Conservation (phyloP, 768 basidiomycete species). For the Russula sp. region DNA sequence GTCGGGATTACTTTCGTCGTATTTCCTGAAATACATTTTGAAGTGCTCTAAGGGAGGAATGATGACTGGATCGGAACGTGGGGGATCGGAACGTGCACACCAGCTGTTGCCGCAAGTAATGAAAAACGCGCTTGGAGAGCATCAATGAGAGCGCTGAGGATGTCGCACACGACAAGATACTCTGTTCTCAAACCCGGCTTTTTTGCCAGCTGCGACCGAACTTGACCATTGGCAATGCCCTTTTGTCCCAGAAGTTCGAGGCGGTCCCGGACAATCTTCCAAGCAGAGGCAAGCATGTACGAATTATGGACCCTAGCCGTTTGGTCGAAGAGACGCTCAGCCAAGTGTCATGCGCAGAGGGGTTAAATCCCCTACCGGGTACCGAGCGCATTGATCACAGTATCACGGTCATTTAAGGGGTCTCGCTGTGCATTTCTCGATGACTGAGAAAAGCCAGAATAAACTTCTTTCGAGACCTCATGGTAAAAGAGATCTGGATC, state of each 20-base stretch:
- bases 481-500: constrained; percentile 57
- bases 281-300: constrained; percentile 76
- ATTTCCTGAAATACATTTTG: constrained; percentile 56
- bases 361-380: constrained; percentile 19
- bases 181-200: constrained; percentile 44
- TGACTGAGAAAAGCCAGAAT: constrained; percentile 38
- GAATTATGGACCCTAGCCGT: constrained; percentile 64
- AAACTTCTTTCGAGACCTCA: constrained; percentile 49
- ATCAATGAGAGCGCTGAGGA: constrained; percentile 51
- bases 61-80: constrained; percentile 6
- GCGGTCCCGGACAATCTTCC: constrained; percentile 61
- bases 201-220: constrained; percentile 46
- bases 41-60: constrained; percentile 52
- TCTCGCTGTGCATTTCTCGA: constrained; percentile 4
- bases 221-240: constrained; percentile 46
- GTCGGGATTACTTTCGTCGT: constrained; percentile 32
- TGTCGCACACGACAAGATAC: constrained; percentile 59
- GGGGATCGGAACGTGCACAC: constrained; percentile 36
- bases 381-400: constrained; percentile 19
- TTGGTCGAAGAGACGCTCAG: background rate
- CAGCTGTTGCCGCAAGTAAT: constrained; percentile 58
- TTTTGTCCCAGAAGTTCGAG: constrained; percentile 48
- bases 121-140: constrained; percentile 61
- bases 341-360: constrained; percentile 1
- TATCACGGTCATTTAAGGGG: constrained; percentile 6